phyloP scores from a whole-genome alignment of 140 eudicot species.

The Senecio squalidus region DNA sequence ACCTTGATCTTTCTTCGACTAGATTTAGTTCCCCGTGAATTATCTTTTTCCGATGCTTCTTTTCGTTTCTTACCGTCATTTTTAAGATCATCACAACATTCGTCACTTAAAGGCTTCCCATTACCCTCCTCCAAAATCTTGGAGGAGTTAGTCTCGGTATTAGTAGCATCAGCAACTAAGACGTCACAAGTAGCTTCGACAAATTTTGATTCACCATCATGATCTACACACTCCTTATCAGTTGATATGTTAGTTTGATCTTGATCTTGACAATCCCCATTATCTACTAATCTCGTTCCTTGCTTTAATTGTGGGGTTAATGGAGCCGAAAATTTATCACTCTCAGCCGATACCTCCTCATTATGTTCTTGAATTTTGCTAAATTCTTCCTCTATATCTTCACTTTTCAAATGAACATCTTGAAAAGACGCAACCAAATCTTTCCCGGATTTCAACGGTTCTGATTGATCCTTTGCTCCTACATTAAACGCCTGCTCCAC shows the following conservation, averaged over 20 bases:
- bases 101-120: constrained; percentile 26
- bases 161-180: constrained; percentile 26
- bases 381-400: constrained; percentile 19
- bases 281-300: constrained; percentile 49
- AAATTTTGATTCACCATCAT: constrained; percentile 65
- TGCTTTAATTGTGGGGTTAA: constrained; percentile 79
- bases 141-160: constrained; percentile 9
- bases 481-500: constrained; percentile 59
- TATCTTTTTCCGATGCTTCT: constrained; percentile 27
- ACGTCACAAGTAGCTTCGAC: constrained; percentile 55
- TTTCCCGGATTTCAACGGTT: constrained; percentile 36
- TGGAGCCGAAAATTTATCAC: constrained; percentile 74
- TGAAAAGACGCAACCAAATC: constrained; percentile 32
- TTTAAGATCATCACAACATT: constrained; percentile 13
- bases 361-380: constrained; percentile 25
- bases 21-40: constrained; percentile 34
- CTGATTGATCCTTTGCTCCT: constrained; percentile 42
- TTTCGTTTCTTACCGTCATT: constrained; percentile 17
- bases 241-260: constrained; percentile 30
- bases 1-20: constrained; percentile 52
- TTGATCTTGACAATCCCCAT: constrained; percentile 54
- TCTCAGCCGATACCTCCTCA: constrained; percentile 27
- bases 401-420: constrained; percentile 26
- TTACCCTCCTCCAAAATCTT: constrained; percentile 33
- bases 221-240: constrained; percentile 45